Evolutionary conservation across 2,329 filamentous ascomycete genomes (phyloP).

Genomic region (Pseudogymnoascus sp.): DNA sequence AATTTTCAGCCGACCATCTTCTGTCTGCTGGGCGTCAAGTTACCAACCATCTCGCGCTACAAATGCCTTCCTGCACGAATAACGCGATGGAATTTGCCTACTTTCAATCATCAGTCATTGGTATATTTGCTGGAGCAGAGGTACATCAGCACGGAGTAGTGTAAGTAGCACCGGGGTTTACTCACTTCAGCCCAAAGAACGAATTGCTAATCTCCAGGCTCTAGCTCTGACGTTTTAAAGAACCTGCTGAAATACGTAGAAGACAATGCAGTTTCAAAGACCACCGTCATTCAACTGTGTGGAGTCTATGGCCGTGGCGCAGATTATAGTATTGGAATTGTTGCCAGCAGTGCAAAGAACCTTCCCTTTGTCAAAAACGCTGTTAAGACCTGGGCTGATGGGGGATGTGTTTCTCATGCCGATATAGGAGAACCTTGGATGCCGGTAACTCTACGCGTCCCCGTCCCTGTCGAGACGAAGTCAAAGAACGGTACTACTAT

Average conservation of each 20-base stretch:
- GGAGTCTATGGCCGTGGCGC: slow-evolving; percentile 10
- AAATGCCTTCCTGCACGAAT: background rate
- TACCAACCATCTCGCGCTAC: background rate
- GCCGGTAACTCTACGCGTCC: background rate
- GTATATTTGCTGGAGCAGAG: slow-evolving; percentile 4
- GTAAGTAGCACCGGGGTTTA: background rate
- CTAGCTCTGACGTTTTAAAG: background rate
- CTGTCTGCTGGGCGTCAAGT: background rate
- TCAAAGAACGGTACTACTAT: background rate
- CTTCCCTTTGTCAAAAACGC: slow-evolving; percentile 24
- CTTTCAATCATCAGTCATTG: background rate
- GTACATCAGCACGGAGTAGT: background rate
- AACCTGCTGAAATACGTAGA: background rate
- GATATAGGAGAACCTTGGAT: background rate
- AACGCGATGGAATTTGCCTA: slow-evolving; percentile 1
- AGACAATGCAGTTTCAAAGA: slow-evolving; percentile 1
- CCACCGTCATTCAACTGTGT: slow-evolving; percentile 2
- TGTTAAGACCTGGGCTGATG: slow-evolving; percentile 1
- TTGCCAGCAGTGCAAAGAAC: background rate
- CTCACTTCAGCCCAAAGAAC: background rate
- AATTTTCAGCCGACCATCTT: background rate
- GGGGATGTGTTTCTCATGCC: background rate
- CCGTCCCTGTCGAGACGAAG: slow-evolving; percentile 15
- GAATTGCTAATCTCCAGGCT: background rate
- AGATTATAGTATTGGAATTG: slow-evolving; percentile 4